Conservation (phyloP, 2,329 filamentous ascomycete genomes). For the Arachnomyces sp. region DNA sequence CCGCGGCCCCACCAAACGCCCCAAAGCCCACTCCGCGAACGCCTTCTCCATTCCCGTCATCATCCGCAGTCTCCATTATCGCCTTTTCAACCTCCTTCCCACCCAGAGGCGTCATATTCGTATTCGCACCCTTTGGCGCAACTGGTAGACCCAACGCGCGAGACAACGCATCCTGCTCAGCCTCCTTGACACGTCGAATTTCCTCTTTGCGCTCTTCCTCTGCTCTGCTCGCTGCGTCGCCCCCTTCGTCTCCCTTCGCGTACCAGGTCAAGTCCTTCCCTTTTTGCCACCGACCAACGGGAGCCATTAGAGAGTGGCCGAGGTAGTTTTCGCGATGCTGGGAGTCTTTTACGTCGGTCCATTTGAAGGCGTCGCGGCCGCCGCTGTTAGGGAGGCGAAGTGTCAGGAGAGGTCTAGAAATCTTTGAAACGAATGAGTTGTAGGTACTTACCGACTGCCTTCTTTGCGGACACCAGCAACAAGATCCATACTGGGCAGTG, state of each 20-base stretch:
- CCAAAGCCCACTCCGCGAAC: conserved; percentile 28
- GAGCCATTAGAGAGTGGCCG: conserved; percentile 84
- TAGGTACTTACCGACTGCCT: conserved; percentile 52
- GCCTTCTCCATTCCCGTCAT: conserved; percentile 16
- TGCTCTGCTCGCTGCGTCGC: conserved; percentile 32
- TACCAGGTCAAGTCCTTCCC: conserved; percentile 62
- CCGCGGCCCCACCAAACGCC: conserved; percentile 25
- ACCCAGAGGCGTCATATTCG: conserved; percentile 54
- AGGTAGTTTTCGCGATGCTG: conserved; percentile 83
- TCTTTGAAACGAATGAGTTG: neutral
- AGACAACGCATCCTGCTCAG: conserved; percentile 85
- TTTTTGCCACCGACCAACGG: conserved; percentile 86
- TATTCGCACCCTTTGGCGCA: conserved; percentile 55
- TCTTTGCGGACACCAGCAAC: conserved; percentile 90
- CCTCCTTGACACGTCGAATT: conserved; percentile 73
- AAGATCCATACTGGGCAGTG: conserved; percentile 64
- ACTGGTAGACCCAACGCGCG: conserved; percentile 71
- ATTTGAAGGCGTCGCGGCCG: conserved; percentile 85
- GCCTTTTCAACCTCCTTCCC: conserved; percentile 50
- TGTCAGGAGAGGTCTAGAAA: neutral
- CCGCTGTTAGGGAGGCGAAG: conserved; percentile 47
- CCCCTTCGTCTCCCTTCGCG: conserved; percentile 47
- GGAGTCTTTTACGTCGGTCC: conserved; percentile 86
- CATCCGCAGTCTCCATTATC: conserved; percentile 34
- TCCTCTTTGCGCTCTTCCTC: conserved; percentile 61